These are phyloP conservation scores for Phalaenopsis aphrodite DNA, from an alignment of 106 monocot species.

Conservation along the genomic window DNA sequence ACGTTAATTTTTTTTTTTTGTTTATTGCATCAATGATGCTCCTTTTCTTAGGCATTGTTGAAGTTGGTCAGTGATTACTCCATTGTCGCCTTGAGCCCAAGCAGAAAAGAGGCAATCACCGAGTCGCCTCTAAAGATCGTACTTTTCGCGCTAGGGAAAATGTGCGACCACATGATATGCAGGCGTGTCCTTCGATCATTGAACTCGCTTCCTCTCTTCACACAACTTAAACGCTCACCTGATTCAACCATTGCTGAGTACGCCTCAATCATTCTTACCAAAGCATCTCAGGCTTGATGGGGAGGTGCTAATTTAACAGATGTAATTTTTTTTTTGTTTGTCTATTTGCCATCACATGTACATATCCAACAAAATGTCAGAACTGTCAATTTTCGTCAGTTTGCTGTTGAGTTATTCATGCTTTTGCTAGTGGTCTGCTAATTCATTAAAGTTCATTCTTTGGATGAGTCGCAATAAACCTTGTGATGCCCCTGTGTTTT, in stretches of 20 bases:
- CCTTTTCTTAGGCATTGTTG: slow-evolving; percentile 54
- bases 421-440: too few relatives aligned
- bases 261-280: slow-evolving; percentile 47
- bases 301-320: too few relatives aligned
- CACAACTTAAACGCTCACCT: slow-evolving; percentile 50
- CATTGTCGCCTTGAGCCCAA: slow-evolving; percentile 47
- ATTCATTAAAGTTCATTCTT: too few relatives aligned
- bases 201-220: slow-evolving; percentile 41
- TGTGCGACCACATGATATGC: slow-evolving; percentile 79
- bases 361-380: too few relatives aligned
- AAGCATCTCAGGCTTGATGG: slow-evolving; percentile 29
- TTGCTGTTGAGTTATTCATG: too few relatives aligned
- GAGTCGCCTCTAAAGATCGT: slow-evolving; percentile 74
- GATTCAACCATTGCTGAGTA: slow-evolving; percentile 55
- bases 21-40: neutral
- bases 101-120: slow-evolving; percentile 48
- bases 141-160: slow-evolving; percentile 81
- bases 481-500: too few relatives aligned
- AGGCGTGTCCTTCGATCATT: slow-evolving; percentile 60
- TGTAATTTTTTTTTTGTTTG: too few relatives aligned
- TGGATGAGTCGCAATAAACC: too few relatives aligned
- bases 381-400: too few relatives aligned
- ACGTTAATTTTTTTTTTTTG: neutral
- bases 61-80: slow-evolving; percentile 70
- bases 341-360: too few relatives aligned